phyloP scores from a whole-genome alignment of 139 green algal genomes.

The Picochlorum costavermella region DNA sequence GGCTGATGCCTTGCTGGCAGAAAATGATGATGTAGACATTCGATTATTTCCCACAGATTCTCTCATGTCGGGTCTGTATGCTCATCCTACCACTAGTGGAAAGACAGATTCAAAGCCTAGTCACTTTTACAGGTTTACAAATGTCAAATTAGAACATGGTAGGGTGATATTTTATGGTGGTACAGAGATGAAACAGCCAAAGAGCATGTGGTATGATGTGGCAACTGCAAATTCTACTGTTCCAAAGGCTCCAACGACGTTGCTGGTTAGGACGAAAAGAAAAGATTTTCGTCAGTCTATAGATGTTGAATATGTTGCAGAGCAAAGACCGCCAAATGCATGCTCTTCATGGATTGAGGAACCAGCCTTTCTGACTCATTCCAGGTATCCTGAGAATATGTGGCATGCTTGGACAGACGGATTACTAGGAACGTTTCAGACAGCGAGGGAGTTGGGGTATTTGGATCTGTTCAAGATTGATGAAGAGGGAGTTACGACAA shows the following conservation, averaged over 20 bases:
- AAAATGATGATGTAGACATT: constrained; percentile 4
- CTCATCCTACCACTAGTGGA: constrained; percentile 6
- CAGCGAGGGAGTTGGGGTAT: constrained; percentile 4
- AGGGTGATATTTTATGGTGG: constrained; percentile 2
- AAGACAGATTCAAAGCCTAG: not conserved
- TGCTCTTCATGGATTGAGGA: constrained; percentile 7
- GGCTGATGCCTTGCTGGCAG: constrained; percentile 5
- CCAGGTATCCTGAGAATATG: constrained; percentile 1
- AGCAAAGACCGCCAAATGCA: not conserved
- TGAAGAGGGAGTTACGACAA: not conserved
- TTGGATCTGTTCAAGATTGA: constrained; percentile 1
- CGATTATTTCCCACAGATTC: not conserved
- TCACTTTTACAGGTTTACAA: constrained; percentile 13
- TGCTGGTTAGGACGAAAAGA: not conserved
- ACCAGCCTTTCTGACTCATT: constrained; percentile 2
- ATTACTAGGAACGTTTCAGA: constrained; percentile 7
- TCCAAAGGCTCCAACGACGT: constrained; percentile 3
- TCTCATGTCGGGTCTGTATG: constrained; percentile 4
- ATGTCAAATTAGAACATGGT: constrained; percentile 4
- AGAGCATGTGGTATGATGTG: constrained; percentile 10
- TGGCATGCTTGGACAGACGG: constrained; percentile 4
- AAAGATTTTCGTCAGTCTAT: constrained; percentile 1
- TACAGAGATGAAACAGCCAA: not conserved
- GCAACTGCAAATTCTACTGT: not conserved
- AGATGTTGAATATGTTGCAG: constrained; percentile 3